Evolutionary conservation across 2,329 filamentous ascomycete genomes (phyloP).

Genomic region (Apiospora aurea): DNA sequence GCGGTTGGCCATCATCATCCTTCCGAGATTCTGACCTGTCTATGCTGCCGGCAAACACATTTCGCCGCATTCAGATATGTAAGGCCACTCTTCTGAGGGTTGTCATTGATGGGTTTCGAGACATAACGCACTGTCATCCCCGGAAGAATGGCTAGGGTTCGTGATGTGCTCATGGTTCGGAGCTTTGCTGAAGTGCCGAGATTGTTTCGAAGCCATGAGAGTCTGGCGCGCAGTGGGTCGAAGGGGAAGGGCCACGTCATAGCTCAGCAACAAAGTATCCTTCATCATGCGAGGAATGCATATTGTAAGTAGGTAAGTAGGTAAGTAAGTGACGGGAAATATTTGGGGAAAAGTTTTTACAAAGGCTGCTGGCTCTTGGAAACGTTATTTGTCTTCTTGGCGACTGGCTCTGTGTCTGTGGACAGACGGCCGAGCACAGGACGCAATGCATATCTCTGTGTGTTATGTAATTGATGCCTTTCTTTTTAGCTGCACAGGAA

Average conservation of each 20-base stretch:
- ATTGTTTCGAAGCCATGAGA: neutral
- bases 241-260: no score
- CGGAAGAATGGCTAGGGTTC: neutral
- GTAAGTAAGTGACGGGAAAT: no score
- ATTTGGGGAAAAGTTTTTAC: no score
- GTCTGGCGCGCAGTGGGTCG: no score
- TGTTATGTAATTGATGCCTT: neutral
- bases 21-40: neutral
- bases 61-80: neutral
- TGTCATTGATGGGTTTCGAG: neutral
- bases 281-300: no score
- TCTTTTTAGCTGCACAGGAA: neutral
- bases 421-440: neutral
- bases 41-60: no score
- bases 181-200: neutral
- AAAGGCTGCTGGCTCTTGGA: no score
- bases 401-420: neutral
- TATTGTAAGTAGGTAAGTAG: no score
- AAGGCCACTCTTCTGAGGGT: neutral
- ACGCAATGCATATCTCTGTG: neutral
- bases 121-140: neutral
- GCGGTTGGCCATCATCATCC: neutral
- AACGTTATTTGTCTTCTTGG: no score
- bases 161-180: neutral
- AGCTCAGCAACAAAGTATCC: no score